phyloP scores from a whole-genome alignment of 2,329 filamentous ascomycete species.

The Aspergillus novofumigatus region DNA sequence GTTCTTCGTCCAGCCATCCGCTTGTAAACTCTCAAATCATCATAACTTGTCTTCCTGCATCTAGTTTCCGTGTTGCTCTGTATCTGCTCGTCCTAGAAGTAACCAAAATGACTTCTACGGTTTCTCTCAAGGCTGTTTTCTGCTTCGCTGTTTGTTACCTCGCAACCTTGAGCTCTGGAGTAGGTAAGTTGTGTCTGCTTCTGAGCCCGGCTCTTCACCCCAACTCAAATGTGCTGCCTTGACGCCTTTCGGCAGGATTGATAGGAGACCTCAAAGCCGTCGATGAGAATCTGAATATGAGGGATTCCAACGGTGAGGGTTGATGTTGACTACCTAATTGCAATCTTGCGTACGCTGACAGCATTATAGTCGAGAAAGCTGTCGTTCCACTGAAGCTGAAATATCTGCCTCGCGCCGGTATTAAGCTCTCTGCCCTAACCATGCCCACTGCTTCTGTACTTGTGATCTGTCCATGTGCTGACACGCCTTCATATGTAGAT shows the following conservation, averaged over 20 bases:
- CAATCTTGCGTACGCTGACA: background rate
- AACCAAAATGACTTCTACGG: conserved; percentile 7
- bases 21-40: background rate
- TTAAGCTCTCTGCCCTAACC: background rate
- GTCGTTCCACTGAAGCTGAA: background rate
- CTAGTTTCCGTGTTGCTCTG: background rate
- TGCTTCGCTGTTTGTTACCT: conserved; percentile 20
- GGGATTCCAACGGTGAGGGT: background rate
- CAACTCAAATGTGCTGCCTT: background rate
- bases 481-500: background rate
- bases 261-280: background rate
- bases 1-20: conserved; percentile 3
- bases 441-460: conserved; percentile 4
- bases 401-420: background rate
- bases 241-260: background rate
- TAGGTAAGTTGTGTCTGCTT: conserved; percentile 16
- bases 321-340: background rate
- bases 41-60: background rate
- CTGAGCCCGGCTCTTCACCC: background rate
- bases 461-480: background rate
- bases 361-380: background rate
- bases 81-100: background rate
- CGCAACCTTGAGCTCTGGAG: conserved; percentile 9
- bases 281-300: background rate
- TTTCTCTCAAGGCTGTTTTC: conserved; percentile 14